A percentile compares a stretch with the other conserved stretches of the same genome.
Evolutionary conservation across 805 yeast genomes (phyloP).

Genomic region (Candida maltosa): DNA sequence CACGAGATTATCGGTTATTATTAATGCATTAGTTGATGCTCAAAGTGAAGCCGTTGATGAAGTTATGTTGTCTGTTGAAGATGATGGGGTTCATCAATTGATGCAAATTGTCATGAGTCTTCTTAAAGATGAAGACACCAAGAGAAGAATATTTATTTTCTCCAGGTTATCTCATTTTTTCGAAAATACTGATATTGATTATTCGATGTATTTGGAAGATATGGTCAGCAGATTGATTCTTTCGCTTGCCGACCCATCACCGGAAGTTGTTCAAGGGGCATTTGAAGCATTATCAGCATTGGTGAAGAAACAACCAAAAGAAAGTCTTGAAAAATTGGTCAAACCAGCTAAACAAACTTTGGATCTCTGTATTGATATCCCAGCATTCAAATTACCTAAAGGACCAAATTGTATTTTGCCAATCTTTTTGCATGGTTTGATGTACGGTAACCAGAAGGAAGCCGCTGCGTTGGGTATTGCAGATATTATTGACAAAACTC

Average conservation of each 20-base stretch:
- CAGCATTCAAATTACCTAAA: slow-evolving; percentile 72
- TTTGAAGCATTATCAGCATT: slow-evolving; percentile 63
- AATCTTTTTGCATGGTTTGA: slow-evolving; percentile 87
- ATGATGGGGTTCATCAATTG: slow-evolving; percentile 79
- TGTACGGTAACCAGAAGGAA: slow-evolving; percentile 92
- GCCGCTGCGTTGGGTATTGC: slow-evolving; percentile 86
- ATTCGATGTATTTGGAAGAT: slow-evolving; percentile 70
- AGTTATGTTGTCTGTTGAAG: slow-evolving; percentile 69
- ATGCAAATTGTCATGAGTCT: slow-evolving; percentile 76
- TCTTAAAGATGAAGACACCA: slow-evolving; percentile 71
- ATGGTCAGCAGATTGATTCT: slow-evolving; percentile 67
- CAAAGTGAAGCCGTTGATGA: slow-evolving; percentile 57
- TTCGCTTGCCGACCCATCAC: slow-evolving; percentile 68
- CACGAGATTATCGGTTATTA: slow-evolving; percentile 67
- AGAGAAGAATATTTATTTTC: slow-evolving; percentile 60
- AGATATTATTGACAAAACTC: slow-evolving; percentile 79
- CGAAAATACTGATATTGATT: slow-evolving; percentile 60
- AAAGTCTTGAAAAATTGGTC: slow-evolving; percentile 70
- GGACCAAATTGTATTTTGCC: slow-evolving; percentile 90
- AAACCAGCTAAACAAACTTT: slow-evolving; percentile 78
- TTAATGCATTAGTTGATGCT: slow-evolving; percentile 69
- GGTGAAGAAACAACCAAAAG: slow-evolving; percentile 71
- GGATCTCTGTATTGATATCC: slow-evolving; percentile 64
- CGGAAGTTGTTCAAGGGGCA: slow-evolving; percentile 59
- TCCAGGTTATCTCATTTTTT: slow-evolving; percentile 73